Percentiles rank a stretch among this genome's conserved stretches.
These are phyloP conservation scores for Phellinidium pouzarii DNA, from an alignment of 1,284 basidiomycete species.

Conservation along the genomic window DNA sequence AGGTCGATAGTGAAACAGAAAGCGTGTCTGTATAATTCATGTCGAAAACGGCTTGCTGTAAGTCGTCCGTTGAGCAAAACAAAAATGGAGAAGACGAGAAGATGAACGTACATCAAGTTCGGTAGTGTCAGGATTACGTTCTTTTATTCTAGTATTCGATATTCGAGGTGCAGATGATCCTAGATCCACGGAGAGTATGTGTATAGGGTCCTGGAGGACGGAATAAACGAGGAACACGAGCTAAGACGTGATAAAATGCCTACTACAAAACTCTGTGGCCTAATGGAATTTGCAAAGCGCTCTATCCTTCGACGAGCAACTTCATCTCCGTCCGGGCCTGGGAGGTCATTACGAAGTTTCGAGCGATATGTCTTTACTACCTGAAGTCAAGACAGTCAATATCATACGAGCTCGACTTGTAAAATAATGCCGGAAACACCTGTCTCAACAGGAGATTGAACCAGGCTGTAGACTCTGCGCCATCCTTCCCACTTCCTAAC, in stretches of 20 bases:
- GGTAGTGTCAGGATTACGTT: conserved; percentile 15
- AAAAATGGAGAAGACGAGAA: neutral
- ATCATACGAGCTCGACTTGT: neutral
- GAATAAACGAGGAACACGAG: conserved; percentile 4
- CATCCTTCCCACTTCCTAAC: conserved; percentile 2
- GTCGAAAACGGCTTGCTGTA: conserved; percentile 55
- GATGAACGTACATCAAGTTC: conserved; percentile 7
- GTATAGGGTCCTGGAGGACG: conserved; percentile 59
- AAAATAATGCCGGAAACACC: conserved; percentile 35
- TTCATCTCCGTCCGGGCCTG: conserved; percentile 64
- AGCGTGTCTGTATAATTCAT: conserved; percentile 63
- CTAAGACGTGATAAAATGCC: conserved; percentile 23
- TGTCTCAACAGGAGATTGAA: conserved; percentile 64
- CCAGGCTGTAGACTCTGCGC: conserved; percentile 67
- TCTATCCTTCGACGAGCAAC: conserved; percentile 63
- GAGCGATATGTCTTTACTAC: conserved; percentile 64
- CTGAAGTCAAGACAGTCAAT: conserved; percentile 31
- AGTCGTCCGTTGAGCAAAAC: neutral
- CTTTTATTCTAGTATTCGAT: conserved; percentile 46
- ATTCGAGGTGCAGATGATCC: conserved; percentile 64
- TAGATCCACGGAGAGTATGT: conserved; percentile 67
- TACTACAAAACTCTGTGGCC: conserved; percentile 63
- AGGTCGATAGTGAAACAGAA: conserved; percentile 73
- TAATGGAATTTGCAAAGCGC: conserved; percentile 60
- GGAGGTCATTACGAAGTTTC: conserved; percentile 54